Evolutionary conservation across 2,329 filamentous ascomycete species (phyloP).

Genomic region (Aureobasidium sp.): DNA sequence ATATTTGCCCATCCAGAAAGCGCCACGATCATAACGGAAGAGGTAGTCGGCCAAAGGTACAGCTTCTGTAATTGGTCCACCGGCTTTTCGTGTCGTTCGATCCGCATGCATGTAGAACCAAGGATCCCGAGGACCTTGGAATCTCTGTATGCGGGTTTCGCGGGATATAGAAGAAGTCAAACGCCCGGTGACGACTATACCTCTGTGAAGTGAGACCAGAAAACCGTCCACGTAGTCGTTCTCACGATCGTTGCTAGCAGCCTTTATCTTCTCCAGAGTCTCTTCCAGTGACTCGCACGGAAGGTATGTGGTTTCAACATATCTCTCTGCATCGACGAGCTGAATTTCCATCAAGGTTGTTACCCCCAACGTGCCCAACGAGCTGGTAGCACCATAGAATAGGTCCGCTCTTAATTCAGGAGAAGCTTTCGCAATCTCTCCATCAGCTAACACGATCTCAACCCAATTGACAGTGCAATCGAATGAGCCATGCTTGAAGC

Average conservation of each 20-base stretch:
- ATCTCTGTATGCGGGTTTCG: slow-evolving; percentile 24
- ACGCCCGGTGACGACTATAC: slow-evolving; percentile 40
- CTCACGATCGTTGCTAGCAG: slow-evolving; percentile 29
- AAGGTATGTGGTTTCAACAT: slow-evolving; percentile 45
- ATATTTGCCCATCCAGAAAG: slow-evolving; percentile 59
- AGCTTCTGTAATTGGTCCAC: slow-evolving; percentile 38
- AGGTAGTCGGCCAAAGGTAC: slow-evolving; percentile 60
- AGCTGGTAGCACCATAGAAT: slow-evolving; percentile 58
- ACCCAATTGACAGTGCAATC: slow-evolving; percentile 54
- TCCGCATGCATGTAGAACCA: slow-evolving; percentile 39
- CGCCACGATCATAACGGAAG: slow-evolving; percentile 64
- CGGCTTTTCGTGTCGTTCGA: background rate
- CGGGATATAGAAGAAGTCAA: slow-evolving; percentile 28
- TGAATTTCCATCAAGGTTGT: slow-evolving; percentile 50
- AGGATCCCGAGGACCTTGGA: slow-evolving; percentile 39
- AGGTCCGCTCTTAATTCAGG: slow-evolving; percentile 48
- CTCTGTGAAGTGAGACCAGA: slow-evolving; percentile 37
- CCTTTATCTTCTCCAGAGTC: slow-evolving; percentile 35
- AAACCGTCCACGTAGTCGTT: slow-evolving; percentile 47
- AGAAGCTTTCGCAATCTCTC: slow-evolving; percentile 41
- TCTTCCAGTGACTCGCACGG: slow-evolving; percentile 36
- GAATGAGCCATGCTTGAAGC: slow-evolving; percentile 62
- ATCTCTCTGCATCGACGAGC: slow-evolving; percentile 39
- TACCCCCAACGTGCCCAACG: slow-evolving; percentile 59
- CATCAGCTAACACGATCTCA: slow-evolving; percentile 59